Conservation (phyloP, 1,139 yeast genomes). For the Taphrina pruni region DNA sequence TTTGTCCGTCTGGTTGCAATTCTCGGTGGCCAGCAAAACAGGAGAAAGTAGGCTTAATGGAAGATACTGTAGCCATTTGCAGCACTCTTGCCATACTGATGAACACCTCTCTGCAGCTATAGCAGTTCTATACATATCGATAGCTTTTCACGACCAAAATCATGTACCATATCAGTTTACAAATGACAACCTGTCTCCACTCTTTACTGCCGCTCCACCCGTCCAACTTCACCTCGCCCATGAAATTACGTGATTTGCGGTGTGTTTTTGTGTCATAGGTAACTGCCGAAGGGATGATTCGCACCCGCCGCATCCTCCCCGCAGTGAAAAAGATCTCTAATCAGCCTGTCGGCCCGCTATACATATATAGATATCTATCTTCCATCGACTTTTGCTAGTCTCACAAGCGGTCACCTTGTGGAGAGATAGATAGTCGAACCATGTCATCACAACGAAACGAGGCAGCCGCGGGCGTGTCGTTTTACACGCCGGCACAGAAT, state of each 20-base stretch:
- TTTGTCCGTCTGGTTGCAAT: slow-evolving; percentile 39
- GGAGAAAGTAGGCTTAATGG: slow-evolving; percentile 3
- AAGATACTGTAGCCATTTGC: too few species aligned
- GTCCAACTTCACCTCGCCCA: not conserved
- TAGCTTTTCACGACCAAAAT: not conserved
- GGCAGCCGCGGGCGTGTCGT: slow-evolving; percentile 42
- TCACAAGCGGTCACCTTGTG: not conserved
- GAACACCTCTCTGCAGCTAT: not conserved
- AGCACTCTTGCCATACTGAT: too few species aligned
- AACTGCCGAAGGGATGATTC: not conserved
- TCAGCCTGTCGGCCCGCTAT: not conserved
- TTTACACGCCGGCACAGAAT: slow-evolving; percentile 48
- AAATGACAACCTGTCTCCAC: not conserved
- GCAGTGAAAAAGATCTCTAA: not conserved
- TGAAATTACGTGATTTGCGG: slow-evolving; percentile 1
- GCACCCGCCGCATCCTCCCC: not conserved
- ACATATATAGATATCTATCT: too few species aligned
- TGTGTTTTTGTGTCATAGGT: not conserved
- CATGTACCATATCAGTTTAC: not conserved
- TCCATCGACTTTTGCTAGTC: not conserved
- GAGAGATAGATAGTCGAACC: not conserved
- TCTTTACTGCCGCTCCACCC: not conserved
- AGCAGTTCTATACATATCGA: not conserved
- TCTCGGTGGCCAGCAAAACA: slow-evolving; percentile 28
- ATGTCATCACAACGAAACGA: slow-evolving; percentile 23